These are phyloP conservation scores for Glomus cerebriforme DNA, from an alignment of 192 early-diverging fungal species.

Conservation along the genomic window DNA sequence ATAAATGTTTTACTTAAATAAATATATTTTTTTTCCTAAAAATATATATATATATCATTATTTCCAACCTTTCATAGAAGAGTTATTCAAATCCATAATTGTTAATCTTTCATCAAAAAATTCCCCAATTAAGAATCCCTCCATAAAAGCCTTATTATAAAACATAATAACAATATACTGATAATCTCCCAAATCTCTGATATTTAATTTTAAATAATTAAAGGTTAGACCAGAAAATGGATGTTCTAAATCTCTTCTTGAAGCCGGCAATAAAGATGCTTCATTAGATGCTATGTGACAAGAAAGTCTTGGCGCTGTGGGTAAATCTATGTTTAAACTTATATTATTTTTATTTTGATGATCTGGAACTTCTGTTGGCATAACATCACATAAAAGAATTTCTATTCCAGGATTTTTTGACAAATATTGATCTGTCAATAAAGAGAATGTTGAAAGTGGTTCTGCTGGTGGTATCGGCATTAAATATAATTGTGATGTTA, in stretches of 20 bases:
- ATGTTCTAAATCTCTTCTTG: slow-evolving; percentile 22
- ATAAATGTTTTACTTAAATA: neutral
- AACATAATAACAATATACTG: slow-evolving; percentile 45
- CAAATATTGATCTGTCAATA: slow-evolving; percentile 44
- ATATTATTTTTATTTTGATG: neutral
- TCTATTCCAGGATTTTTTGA: slow-evolving; percentile 35
- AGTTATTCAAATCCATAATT: slow-evolving; percentile 31
- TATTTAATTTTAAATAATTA: slow-evolving; percentile 41
- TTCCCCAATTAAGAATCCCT: slow-evolving; percentile 49
- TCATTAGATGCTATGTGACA: slow-evolving; percentile 38
- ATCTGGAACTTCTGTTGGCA: slow-evolving; percentile 2
- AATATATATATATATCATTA: too few relatives aligned
- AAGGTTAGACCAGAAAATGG: slow-evolving; percentile 41
- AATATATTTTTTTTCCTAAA: neutral
- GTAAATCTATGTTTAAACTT: slow-evolving; percentile 21
- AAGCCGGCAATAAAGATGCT: slow-evolving; percentile 39
- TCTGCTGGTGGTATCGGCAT: slow-evolving; percentile 37
- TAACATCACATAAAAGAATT: slow-evolving; percentile 48
- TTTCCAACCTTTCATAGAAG: slow-evolving; percentile 44
- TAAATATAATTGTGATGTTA: slow-evolving; percentile 36
- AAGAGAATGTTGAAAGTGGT: slow-evolving; percentile 32
- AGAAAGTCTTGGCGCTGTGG: slow-evolving; percentile 28
- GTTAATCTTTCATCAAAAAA: slow-evolving; percentile 35
- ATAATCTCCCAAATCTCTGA: slow-evolving; percentile 42
- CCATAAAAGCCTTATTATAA: slow-evolving; percentile 31